Base-by-base conservation (phyloP, 768 basidiomycete species). In the Kwoniella heveanensis region DNA sequence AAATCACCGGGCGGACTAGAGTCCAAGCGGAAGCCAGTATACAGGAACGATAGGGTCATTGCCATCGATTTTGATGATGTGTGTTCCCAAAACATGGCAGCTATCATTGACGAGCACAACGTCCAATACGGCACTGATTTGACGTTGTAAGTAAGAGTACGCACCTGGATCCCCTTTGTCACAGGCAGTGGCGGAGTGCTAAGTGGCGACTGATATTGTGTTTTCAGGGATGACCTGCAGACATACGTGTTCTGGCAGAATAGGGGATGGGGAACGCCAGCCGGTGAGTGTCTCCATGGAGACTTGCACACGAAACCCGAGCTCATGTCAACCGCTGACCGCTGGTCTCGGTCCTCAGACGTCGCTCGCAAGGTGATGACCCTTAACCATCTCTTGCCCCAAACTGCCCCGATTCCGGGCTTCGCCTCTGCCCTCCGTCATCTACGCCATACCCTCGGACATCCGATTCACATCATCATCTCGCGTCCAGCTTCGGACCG, bases 381-480 rank as follows among this genome's bases (percentile, higher is more conserved):
- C 21, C 54, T 73, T 25, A 67, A 64, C 17, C 29, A 62, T 26
- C 54, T 67, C 1, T 65, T 74, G 7, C 64, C 62, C 24, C 24
- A 62, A 17, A 64, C 67, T 6, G 44, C 59, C 12, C 70, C 69
- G 0, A 58, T 75, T 0, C 59, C 67, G 22, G 69, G 71, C 8
- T 65, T 71, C 50, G 66, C 59, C 7, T n/a, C 24, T 5, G 67
- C 61, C 13, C 65, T 76, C 27, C 39, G 44, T 30, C 47, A 36
- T 2, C 63, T 76, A 24, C 72, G 19, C 39, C 17, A 66, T 24
- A 36, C 48, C 13, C 37, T 71, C 1, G 74, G 74, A 15, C 77
- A 78, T 48, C 70, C 69, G 4, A 30, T 78, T 7, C 74, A 78
- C 63, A 67, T 78, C 48, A 67, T 78, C 63, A 74, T 71, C 7